A percentile compares a stretch with the other conserved stretches of the same genome.
phyloP scores from a whole-genome alignment of 176 grass and related monocot genomes.

The Phoenix roebelenii region DNA sequence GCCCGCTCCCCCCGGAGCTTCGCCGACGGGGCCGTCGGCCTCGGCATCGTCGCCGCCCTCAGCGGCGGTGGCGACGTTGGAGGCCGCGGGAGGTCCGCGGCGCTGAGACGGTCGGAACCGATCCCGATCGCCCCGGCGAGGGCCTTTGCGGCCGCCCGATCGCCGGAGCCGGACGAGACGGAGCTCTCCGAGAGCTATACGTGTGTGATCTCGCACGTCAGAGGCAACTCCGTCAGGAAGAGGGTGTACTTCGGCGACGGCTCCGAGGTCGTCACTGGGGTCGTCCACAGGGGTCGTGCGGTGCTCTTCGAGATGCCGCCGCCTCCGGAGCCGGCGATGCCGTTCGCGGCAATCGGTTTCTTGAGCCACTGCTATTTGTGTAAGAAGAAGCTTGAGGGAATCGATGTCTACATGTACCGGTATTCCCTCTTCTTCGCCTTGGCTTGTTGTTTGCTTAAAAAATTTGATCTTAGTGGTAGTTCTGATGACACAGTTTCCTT shows the following conservation, averaged over 20 bases:
- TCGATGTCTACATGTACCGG: conserved; percentile 61
- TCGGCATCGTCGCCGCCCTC: conserved; percentile 46
- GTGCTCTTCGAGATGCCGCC: conserved; percentile 22
- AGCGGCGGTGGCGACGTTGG: conserved; percentile 2
- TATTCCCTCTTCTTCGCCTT: background rate
- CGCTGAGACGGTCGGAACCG: conserved; percentile 19
- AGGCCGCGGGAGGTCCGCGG: background rate
- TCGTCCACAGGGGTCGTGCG: background rate
- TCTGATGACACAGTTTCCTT: too few relatives aligned
- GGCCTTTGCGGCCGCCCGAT: background rate
- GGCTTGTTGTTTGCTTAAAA: background rate
- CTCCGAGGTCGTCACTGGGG: background rate
- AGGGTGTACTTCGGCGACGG: conserved; percentile 29
- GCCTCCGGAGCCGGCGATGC: background rate
- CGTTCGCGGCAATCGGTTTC: conserved; percentile 14
- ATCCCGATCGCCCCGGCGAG: conserved; percentile 29
- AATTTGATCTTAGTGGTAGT: too few relatives aligned
- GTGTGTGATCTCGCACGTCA: conserved; percentile 42
- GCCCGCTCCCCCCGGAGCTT: conserved; percentile 31
- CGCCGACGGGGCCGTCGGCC: conserved; percentile 25
- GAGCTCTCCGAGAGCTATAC: conserved; percentile 64
- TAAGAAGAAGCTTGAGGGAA: conserved; percentile 42
- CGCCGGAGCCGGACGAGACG: conserved; percentile 12
- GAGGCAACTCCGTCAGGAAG: conserved; percentile 28
- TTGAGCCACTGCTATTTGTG: conserved; percentile 47